Conservation (phyloP, 2,329 filamentous ascomycete species). For the Hymenoscyphus albidus region DNA sequence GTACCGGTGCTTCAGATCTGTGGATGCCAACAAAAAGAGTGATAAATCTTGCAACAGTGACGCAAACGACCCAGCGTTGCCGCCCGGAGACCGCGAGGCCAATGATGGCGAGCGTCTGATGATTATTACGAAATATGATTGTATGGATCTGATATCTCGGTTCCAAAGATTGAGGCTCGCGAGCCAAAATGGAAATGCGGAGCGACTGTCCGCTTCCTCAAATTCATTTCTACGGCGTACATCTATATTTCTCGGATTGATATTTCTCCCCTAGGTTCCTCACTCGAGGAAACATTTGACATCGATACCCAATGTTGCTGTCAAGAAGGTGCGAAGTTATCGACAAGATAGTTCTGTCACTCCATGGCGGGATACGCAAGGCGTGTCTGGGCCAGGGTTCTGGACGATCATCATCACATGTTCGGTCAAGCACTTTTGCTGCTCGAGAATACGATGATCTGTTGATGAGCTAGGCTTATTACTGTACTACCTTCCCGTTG, state of each 20-base stretch:
- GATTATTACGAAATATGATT: not conserved
- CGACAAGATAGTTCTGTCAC: not conserved
- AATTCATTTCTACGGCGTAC: not conserved
- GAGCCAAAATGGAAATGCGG: constrained; percentile 20
- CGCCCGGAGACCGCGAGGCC: not conserved
- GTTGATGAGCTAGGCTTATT: not conserved
- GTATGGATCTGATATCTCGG: not conserved
- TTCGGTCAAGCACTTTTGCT: not conserved
- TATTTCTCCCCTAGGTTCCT: not conserved
- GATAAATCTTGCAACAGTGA: not conserved
- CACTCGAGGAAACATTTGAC: not conserved
- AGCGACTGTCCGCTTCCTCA: constrained; percentile 7
- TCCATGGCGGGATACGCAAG: not conserved
- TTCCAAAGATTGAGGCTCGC: not conserved
- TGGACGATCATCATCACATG: not conserved
- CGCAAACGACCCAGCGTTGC: not conserved
- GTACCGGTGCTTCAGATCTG: not conserved
- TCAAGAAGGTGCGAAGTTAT: not conserved
- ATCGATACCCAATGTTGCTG: not conserved
- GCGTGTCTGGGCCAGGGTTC: not conserved
- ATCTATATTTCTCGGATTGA: not conserved
- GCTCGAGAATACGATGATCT: not conserved
- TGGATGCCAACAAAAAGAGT: not conserved
- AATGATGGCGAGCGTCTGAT: not conserved
- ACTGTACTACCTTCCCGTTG: not conserved